Evolutionary conservation across 2,329 filamentous ascomycete species (phyloP).

Genomic region (Bretziella fagacearum): DNA sequence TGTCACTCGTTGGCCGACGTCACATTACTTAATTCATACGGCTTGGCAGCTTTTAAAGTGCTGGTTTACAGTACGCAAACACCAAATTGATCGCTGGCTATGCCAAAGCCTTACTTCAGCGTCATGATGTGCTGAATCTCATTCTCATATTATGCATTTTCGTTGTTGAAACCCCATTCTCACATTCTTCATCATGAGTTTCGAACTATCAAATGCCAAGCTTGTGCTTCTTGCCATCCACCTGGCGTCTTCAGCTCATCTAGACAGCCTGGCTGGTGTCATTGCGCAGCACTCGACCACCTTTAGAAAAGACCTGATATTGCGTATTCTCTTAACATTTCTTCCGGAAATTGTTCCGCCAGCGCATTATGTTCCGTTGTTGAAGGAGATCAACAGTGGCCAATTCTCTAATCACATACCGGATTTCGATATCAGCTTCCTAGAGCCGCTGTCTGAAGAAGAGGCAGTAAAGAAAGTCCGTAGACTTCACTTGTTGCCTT

Average conservation of each 20-base stretch:
- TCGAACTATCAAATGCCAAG: slow-evolving; percentile 45
- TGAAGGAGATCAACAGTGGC: slow-evolving; percentile 38
- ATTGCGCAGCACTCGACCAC: slow-evolving; percentile 38
- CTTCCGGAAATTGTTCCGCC: slow-evolving; percentile 56
- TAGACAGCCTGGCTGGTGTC: slow-evolving; percentile 44
- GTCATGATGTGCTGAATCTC: too few species aligned
- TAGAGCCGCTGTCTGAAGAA: slow-evolving; percentile 43
- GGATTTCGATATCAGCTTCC: slow-evolving; percentile 35
- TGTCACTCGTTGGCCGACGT: background rate
- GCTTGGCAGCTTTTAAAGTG: background rate
- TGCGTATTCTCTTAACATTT: slow-evolving; percentile 60
- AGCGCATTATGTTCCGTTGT: slow-evolving; percentile 41
- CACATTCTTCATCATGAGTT: slow-evolving; percentile 22
- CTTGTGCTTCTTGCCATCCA: slow-evolving; percentile 57
- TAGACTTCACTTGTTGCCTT: slow-evolving; percentile 45
- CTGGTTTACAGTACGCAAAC: background rate
- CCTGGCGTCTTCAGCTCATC: slow-evolving; percentile 47
- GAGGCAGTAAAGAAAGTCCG: slow-evolving; percentile 46
- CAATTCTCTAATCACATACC: slow-evolving; percentile 26
- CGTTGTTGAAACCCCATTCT: slow-evolving; percentile 8
- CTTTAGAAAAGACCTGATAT: slow-evolving; percentile 45
- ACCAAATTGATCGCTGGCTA: too few species aligned
- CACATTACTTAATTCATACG: background rate
- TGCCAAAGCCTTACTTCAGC: too few species aligned
- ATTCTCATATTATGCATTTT: background rate